Evolutionary conservation across 768 basidiomycete genomes (phyloP), one percentile per base, ranked within the genome.

Genomic region (Lenzites betulinus): DNA sequence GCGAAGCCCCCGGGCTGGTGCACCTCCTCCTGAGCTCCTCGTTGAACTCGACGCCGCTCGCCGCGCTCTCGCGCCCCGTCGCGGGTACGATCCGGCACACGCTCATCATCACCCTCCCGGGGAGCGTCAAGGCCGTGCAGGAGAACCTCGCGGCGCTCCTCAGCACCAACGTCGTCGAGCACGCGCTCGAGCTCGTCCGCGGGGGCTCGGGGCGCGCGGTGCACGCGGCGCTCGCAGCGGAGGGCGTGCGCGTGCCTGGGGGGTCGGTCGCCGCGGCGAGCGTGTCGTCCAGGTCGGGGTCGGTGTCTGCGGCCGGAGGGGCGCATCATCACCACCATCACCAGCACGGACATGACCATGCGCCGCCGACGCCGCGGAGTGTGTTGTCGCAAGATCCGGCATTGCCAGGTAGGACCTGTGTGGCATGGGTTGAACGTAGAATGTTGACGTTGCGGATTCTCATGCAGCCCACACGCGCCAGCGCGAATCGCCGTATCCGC

Each of bases 41-140:
- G 0, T 72, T 95, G 30, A 77, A 82, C 58, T 80, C 89, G 57
- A 95, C 93, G 0, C 88, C 89, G 1, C 76, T 93, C 33, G 93
- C 91, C 3, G 89, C 91, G 0, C 80, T 96, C 16, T 89, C 92
- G 2, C 84, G 93, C 7, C 93, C 93, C 1, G 79, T 94, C 16
- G 92, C 90, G 3, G 93, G 93, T 3, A 89, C 85, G 8, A 74
- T 87, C 60, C 78, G 76, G 25, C 79, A 79, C 52, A 88, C 86
- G 0, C 79, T 96, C 22, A 76, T 96, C 25, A 79, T 90, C 20
- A 93, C 91, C 0, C 84, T 95, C 11, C 94, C 93, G 0, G 93
- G 93, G 2, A 92, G 90, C 66, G 82, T 88, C 39, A 93, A 91
- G 68, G 93, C 91, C 2, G 93, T 93, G 41, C 86, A 79, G 62